Evolutionary conservation across 768 basidiomycete genomes (phyloP).

Genomic region (Dentipellis sp.): DNA sequence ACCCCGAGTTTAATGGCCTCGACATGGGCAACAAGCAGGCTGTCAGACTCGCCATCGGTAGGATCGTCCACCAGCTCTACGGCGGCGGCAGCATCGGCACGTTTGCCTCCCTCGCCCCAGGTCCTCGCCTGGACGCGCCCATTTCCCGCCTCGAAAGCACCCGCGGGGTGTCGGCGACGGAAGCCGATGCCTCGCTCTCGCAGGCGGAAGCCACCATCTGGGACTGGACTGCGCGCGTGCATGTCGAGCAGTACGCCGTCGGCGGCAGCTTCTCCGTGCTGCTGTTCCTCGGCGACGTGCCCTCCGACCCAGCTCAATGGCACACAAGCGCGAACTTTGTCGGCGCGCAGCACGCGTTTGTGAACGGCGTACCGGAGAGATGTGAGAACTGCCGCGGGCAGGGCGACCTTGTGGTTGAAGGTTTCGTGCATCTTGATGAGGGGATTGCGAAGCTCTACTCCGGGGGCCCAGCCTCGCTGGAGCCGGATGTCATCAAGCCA

Average conservation of each 20-base stretch:
- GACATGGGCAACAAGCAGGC: conserved; percentile 20
- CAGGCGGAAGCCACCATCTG: conserved; percentile 1
- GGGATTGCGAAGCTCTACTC: conserved; percentile 20
- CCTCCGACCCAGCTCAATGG: conserved; percentile 30
- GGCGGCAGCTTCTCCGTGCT: conserved; percentile 34
- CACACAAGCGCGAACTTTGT: conserved; percentile 26
- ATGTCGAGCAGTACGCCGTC: conserved; percentile 34
- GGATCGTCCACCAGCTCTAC: conserved; percentile 29
- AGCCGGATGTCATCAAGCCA: conserved; percentile 29
- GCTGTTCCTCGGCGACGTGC: conserved; percentile 37
- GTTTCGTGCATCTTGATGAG: conserved; percentile 35
- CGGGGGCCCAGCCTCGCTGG: conserved; percentile 23
- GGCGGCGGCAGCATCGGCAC: conserved; percentile 10
- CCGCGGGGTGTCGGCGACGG: not conserved
- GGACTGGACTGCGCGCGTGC: conserved; percentile 37
- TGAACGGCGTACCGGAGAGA: conserved; percentile 22
- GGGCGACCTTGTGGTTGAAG: conserved; percentile 24
- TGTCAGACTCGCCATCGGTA: conserved; percentile 23
- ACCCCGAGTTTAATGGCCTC: conserved; percentile 40
- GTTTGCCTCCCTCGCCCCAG: conserved; percentile 7
- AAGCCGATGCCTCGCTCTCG: conserved; percentile 8
- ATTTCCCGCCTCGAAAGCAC: not conserved
- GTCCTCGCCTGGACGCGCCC: not conserved
- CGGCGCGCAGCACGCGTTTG: conserved; percentile 36
- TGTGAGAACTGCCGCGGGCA: conserved; percentile 33